Base-by-base conservation (phyloP, 2,329 filamentous ascomycete species). In the Albophoma yamanashiensis region DNA sequence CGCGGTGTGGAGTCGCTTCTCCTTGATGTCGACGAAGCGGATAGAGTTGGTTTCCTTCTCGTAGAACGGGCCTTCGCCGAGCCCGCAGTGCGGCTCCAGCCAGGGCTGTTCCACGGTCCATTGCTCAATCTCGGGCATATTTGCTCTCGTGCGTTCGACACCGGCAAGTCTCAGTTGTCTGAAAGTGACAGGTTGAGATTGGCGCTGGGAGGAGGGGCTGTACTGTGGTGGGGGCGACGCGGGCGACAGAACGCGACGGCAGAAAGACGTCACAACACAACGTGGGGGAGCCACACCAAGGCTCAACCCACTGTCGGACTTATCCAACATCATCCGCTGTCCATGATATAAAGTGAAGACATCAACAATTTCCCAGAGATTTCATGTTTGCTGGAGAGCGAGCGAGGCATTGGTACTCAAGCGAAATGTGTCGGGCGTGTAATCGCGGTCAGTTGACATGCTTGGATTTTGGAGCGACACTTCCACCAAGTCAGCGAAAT, bases 11-110 rank as follows among this genome's bases (percentile, higher is more conserved):
- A 96, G 70, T 62, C 86, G 84, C 70, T 89, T 82, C 70, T 88
- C 85, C 72, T 87, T 88, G 74, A 96, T 92, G 74, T 97, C 92
- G 63, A 92, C 84, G 71, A 91, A 92, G 64, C 89, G 88, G 61
- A 93, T 76, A 55, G 78, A 81, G 71, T 89, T 81, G 57, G 81
- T 84, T 27, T 75, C 76, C 61, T 81, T 76, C 71, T 92, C 88
- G 76, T 86, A 91, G 75, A 85, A 91, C 1, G 89, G 89, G 0
- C 83, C 89, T 73, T 93, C 89, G 64, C 87, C 88, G 38, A 92
- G 80, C 17, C 76, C 78, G 75, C 88, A 91, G 64, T 83, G 80
- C 65, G 86, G 76, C 40, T 74, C 69, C 63, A 92, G 78, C 74
- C 81, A 85, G 8, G 82, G 80, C 72, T 79, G 70, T 53, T 70